Base-by-base conservation (phyloP, 805 yeast genomes). In the Wickerhamomyces ciferrii region DNA sequence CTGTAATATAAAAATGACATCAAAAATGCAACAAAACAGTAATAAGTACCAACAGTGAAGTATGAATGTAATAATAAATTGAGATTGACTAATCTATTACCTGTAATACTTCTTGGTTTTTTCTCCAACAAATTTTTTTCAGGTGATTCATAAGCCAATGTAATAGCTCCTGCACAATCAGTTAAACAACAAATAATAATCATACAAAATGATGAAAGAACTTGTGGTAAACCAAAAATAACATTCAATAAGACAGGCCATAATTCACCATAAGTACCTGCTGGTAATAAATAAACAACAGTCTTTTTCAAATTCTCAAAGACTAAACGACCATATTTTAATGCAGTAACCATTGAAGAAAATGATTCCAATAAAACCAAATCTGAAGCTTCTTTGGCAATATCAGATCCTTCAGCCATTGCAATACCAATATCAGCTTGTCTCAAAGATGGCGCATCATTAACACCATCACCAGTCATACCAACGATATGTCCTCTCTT, bases 401-500 rank as follows among this genome's bases (percentile, higher is more conserved):
- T 52, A 31, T 57, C 61, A 19, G 61, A 54, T 8, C 56, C 61
- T 25, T 54, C 57, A n/a, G 73, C 73, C 75, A 87, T 84, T 5
- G 90, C 84, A 55, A 87, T 84, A 50, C 95, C 95, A 54, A 86
- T 83, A 62, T 86, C 92, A 5, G 95, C 94, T 58, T 86, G 74
- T 61, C 84, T 85, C 54, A 86, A 71, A 6, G 95, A 91, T 5
- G 95, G 95, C 0, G 95, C 94, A 68, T 86, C 95, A 63, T 86
- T 86, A 20, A 87, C 92, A 60, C 95, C 95, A 63, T 86, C 95
- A 47, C 96, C 96, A n/a, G 95, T 86, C 92, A 87, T 86, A 35
- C 92, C 96, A 40, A 87, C 94, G 49, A 86, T 77, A 58, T 85
- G 88, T 27, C 88, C 88, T 58, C 88, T 74, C 66, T 68, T 59